phyloP scores from a whole-genome alignment of 768 basidiomycete genomes.

The Termitomyces sp. region DNA sequence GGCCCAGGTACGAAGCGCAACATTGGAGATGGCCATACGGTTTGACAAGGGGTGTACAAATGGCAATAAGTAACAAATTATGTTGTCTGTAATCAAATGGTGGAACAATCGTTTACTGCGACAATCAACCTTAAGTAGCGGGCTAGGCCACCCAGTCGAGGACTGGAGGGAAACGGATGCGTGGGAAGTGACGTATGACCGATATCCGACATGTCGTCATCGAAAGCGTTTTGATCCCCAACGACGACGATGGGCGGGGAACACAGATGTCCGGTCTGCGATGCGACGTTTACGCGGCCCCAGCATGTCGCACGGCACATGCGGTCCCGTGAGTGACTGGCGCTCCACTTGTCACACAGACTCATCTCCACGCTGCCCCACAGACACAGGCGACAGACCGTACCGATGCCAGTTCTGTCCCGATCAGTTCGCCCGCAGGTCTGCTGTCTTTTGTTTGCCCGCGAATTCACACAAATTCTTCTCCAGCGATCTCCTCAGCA shows the following conservation, averaged over 20 bases:
- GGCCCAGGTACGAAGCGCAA: too few species aligned
- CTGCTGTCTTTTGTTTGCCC: constrained; percentile 5
- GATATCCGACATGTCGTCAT: constrained; percentile 2
- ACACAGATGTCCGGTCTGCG: constrained; percentile 83
- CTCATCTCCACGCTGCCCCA: constrained; percentile 6
- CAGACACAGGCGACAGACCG: constrained; percentile 85
- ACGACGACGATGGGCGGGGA: constrained; percentile 59
- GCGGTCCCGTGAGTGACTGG: constrained; percentile 31
- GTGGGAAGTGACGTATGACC: constrained; percentile 6
- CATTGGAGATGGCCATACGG: too few species aligned
- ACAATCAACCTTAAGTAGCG: too few species aligned
- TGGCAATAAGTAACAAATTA: too few species aligned
- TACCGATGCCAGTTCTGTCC: constrained; percentile 86
- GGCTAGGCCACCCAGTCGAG: too few species aligned
- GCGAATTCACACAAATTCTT: neutral
- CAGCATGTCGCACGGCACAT: constrained; percentile 88
- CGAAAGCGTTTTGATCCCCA: neutral
- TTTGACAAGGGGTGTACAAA: too few species aligned
- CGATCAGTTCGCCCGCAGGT: constrained; percentile 87
- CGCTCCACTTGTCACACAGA: neutral
- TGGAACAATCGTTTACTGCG: too few species aligned
- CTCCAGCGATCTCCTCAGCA: constrained; percentile 71
- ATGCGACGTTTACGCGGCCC: constrained; percentile 81
- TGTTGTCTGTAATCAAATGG: too few species aligned
- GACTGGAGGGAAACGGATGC: neutral